phyloP scores from a whole-genome alignment of 2,329 filamentous ascomycete genomes.

The Cercospora sesami region DNA sequence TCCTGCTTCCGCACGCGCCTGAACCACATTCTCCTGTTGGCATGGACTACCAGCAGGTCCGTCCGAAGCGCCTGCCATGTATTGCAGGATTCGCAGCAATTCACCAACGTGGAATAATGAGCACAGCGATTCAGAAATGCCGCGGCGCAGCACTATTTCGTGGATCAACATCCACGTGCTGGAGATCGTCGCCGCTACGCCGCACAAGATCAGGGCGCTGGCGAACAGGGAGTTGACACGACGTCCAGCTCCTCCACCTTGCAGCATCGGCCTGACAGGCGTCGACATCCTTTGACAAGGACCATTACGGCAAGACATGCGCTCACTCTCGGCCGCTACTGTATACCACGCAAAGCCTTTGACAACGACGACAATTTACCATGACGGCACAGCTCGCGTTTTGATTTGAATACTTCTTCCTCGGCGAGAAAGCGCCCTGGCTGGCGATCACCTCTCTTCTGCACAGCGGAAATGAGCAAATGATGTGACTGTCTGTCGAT shows the following conservation, averaged over 20 bases:
- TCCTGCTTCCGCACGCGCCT: background rate
- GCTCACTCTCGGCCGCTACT: background rate
- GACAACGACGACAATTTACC: background rate
- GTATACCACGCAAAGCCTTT: background rate
- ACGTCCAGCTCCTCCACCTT: constrained; percentile 15
- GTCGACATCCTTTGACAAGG: constrained; percentile 8
- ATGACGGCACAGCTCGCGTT: background rate
- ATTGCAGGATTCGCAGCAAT: background rate
- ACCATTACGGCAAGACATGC: background rate
- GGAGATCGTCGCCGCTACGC: constrained; percentile 11
- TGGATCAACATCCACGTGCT: constrained; percentile 7
- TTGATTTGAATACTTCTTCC: background rate
- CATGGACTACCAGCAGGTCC: background rate
- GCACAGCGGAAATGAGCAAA: constrained; percentile 4
- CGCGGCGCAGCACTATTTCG: background rate
- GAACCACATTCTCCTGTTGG: background rate
- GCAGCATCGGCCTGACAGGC: constrained; percentile 8
- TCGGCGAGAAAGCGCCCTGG: background rate
- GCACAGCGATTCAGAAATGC: background rate
- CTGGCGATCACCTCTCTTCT: background rate
- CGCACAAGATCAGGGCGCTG: constrained; percentile 10
- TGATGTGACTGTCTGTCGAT: background rate
- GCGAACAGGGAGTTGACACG: constrained; percentile 20
- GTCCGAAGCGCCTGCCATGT: background rate
- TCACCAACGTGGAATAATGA: background rate